Evolutionary conservation across 2,329 filamentous ascomycete genomes (phyloP).

Genomic region (Sporothrix mexicana): DNA sequence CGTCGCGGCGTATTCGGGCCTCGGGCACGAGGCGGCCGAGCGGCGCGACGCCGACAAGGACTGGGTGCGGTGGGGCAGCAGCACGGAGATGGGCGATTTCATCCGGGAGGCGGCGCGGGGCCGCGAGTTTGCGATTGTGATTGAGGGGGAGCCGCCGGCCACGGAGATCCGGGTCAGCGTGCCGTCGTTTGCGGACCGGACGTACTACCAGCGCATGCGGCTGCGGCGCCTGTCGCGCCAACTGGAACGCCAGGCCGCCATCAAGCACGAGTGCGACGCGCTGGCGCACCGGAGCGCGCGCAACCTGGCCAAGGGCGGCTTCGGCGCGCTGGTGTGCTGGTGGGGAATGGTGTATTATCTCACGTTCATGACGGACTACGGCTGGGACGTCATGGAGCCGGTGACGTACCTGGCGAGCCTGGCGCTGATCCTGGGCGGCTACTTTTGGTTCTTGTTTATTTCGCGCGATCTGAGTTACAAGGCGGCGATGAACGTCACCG

Average conservation of each 20-base stretch:
- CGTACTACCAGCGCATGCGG: slow-evolving; percentile 80
- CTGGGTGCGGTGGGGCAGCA: slow-evolving; percentile 87
- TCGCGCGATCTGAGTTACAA: slow-evolving; percentile 88
- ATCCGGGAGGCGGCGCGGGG: slow-evolving; percentile 86
- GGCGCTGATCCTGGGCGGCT: slow-evolving; percentile 83
- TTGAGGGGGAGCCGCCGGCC: slow-evolving; percentile 65
- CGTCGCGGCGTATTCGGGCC: slow-evolving; percentile 73
- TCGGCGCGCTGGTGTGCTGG: slow-evolving; percentile 74
- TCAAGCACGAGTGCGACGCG: slow-evolving; percentile 82
- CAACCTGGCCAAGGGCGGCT: slow-evolving; percentile 78
- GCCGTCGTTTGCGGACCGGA: slow-evolving; percentile 88
- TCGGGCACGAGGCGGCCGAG: slow-evolving; percentile 64
- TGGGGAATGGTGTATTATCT: slow-evolving; percentile 81
- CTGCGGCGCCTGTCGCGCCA: slow-evolving; percentile 72
- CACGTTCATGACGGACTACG: slow-evolving; percentile 74
- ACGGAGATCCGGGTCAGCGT: slow-evolving; percentile 76
- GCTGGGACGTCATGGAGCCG: slow-evolving; percentile 91
- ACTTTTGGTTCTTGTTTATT: slow-evolving; percentile 93
- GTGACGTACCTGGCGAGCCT: slow-evolving; percentile 90
- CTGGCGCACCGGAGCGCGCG: slow-evolving; percentile 79
- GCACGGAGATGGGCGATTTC: slow-evolving; percentile 92
- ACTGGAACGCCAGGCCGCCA: slow-evolving; percentile 70
- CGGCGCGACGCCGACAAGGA: slow-evolving; percentile 54
- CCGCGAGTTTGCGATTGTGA: slow-evolving; percentile 81
- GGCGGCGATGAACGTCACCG: slow-evolving; percentile 84